Percentiles rank a stretch among this genome's conserved stretches.
Evolutionary conservation across 768 basidiomycete species (phyloP).

Genomic region (Lanmaoa pseudosensibilis): DNA sequence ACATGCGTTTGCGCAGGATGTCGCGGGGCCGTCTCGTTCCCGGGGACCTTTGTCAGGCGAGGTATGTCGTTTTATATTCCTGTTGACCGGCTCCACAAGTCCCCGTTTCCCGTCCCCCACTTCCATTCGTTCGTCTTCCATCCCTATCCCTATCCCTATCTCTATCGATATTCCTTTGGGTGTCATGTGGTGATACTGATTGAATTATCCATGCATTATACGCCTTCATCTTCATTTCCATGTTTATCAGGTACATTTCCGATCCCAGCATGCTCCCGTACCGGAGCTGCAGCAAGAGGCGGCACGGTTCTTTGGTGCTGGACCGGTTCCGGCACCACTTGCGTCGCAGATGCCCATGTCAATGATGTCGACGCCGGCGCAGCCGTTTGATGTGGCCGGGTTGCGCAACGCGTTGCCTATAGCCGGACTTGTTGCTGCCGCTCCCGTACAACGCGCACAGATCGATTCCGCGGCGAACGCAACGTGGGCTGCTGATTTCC

Average conservation of each 20-base stretch:
- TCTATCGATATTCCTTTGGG: background rate
- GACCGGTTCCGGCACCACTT: constrained; percentile 30
- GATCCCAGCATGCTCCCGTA: constrained; percentile 46
- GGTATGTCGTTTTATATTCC: constrained; percentile 38
- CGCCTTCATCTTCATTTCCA: background rate
- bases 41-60: constrained; percentile 50
- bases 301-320: constrained; percentile 60
- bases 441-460: constrained; percentile 17
- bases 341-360: constrained; percentile 6
- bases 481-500: constrained; percentile 67
- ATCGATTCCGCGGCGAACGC: constrained; percentile 19
- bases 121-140: constrained; percentile 8
- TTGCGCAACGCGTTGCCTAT: constrained; percentile 25
- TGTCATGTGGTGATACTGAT: background rate
- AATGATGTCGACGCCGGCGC: constrained; percentile 24
- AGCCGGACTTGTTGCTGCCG: background rate
- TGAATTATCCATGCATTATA: background rate
- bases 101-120: background rate
- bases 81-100: constrained; percentile 9
- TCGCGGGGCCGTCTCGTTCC: constrained; percentile 55
- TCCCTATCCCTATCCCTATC: background rate
- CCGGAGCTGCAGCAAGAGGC: constrained; percentile 61
- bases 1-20: constrained; percentile 49
- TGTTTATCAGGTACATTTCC: constrained; percentile 50
- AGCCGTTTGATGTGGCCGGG: constrained; percentile 60